Conservation (phyloP, 495 filamentous ascomycete genomes). For the Achaetomiella virescens region DNA sequence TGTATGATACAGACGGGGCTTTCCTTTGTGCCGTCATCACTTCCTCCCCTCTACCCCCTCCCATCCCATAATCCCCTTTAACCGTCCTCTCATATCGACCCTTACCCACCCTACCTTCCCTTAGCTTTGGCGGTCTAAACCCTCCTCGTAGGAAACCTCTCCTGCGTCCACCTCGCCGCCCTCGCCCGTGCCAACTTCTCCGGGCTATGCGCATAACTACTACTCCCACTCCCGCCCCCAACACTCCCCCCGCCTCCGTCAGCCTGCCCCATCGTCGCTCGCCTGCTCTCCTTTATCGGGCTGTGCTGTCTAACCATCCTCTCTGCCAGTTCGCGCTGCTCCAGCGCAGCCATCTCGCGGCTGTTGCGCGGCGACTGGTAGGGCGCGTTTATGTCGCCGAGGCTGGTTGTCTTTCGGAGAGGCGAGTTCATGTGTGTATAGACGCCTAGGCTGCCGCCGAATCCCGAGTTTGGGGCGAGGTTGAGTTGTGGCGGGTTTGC, state of each 20-base stretch:
- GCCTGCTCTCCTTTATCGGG: constrained; percentile 21
- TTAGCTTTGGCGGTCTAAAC: not conserved
- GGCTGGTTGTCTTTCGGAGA: constrained; percentile 56
- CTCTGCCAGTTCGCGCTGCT: constrained; percentile 35
- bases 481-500: no score
- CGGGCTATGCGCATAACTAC: constrained; percentile 15
- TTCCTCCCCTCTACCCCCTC: no score
- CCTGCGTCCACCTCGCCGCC: constrained; percentile 29
- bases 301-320: constrained; percentile 26
- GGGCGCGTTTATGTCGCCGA: constrained; percentile 35
- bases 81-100: not conserved
- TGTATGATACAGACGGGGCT: not conserved
- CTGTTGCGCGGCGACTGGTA: constrained; percentile 43
- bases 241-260: not conserved
- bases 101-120: no score
- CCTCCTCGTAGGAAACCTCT: constrained; percentile 38
- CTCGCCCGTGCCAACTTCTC: constrained; percentile 25
- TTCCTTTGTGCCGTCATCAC: no score
- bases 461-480: constrained; percentile 10
- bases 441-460: constrained; percentile 73
- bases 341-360: constrained; percentile 47
- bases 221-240: not conserved
- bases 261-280: not conserved
- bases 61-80: not conserved
- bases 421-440: constrained; percentile 78